Conservation (phyloP, 2,329 filamentous ascomycete species). For the Aspergillus versicolor region DNA sequence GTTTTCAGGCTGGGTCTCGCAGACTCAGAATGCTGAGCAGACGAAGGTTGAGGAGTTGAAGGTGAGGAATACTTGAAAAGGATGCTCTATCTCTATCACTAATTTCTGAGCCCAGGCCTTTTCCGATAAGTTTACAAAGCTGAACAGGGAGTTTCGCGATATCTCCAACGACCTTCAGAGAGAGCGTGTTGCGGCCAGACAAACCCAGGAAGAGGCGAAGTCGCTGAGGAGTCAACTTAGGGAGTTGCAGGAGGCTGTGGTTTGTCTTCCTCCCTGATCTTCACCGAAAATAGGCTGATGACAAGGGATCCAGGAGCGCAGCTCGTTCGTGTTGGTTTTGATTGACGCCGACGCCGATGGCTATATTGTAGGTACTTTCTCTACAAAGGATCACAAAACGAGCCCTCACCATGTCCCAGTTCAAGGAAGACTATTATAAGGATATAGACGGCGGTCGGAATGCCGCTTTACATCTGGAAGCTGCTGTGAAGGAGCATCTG, state of each 20-base stretch:
- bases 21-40: neutral
- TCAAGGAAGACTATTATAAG: neutral
- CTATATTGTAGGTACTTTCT: neutral
- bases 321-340: neutral
- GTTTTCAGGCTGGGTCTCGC: neutral
- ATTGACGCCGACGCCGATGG: neutral
- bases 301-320: neutral
- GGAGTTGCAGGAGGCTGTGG: neutral
- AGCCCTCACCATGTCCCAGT: neutral
- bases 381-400: neutral
- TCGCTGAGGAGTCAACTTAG: neutral
- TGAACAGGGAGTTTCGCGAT: neutral
- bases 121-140: neutral
- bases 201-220: neutral
- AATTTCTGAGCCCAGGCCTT: neutral
- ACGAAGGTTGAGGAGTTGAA: neutral
- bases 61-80: neutral
- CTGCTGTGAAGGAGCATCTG: neutral
- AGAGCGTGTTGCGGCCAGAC: neutral
- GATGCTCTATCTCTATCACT: too few species aligned
- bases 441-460: neutral
- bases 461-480: neutral
- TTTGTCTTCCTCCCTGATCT: neutral
- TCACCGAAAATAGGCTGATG: neutral
- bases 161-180: neutral